Evolutionary conservation across 2,329 filamentous ascomycete species (phyloP).

Genomic region (Boeremia exigua): DNA sequence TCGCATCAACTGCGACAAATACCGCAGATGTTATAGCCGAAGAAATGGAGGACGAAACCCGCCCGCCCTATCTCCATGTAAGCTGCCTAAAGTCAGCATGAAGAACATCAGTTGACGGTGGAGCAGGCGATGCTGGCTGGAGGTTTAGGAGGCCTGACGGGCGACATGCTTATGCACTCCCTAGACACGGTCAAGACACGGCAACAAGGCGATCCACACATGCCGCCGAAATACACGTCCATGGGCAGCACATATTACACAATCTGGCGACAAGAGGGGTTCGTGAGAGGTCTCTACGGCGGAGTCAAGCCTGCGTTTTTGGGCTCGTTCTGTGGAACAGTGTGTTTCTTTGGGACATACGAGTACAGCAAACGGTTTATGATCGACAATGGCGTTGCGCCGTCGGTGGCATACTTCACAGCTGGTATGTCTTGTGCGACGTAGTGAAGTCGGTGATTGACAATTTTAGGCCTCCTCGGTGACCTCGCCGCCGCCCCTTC

Average conservation of each 20-base stretch:
- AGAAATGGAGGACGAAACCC: constrained; percentile 50
- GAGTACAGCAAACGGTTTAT: constrained; percentile 92
- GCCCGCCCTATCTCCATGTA: constrained; percentile 58
- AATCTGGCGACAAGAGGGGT: constrained; percentile 90
- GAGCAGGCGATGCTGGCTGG: constrained; percentile 90
- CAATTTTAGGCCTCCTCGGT: constrained; percentile 75
- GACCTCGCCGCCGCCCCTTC: constrained; percentile 90
- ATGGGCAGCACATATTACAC: constrained; percentile 90
- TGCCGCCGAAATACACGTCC: constrained; percentile 90
- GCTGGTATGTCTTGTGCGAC: constrained; percentile 64
- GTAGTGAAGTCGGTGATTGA: constrained; percentile 1
- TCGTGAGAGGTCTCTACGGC: constrained; percentile 85
- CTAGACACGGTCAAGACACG: constrained; percentile 98
- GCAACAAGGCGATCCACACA: constrained; percentile 93
- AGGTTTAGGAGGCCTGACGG: constrained; percentile 88
- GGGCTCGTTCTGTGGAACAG: constrained; percentile 91
- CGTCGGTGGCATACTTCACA: constrained; percentile 83
- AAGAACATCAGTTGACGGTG: constrained; percentile 30
- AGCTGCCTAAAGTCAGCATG: constrained; percentile 21
- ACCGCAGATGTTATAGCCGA: constrained; percentile 25
- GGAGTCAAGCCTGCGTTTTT: constrained; percentile 91
- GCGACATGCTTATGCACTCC: constrained; percentile 98
- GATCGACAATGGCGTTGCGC: constrained; percentile 82
- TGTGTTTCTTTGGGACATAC: constrained; percentile 95
- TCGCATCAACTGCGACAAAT: constrained; percentile 29